Conservation (phyloP, 352 stramenopile species). For the Pythium apleroticum region DNA sequence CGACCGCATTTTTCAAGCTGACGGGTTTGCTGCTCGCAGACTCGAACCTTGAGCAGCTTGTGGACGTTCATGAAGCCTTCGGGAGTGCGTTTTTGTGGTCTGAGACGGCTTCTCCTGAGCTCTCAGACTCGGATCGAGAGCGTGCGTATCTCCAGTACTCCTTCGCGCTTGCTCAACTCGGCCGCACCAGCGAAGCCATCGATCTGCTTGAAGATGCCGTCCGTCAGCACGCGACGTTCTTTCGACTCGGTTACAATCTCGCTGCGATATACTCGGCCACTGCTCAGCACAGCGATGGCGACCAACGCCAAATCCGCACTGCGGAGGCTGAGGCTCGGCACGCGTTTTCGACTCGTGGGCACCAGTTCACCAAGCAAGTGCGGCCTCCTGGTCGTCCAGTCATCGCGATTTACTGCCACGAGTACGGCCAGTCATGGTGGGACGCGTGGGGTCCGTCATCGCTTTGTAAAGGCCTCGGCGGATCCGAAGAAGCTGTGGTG, state of each 20-base stretch:
- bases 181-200: constrained; percentile 33
- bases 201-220: constrained; percentile 32
- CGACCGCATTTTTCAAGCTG: constrained; percentile 31
- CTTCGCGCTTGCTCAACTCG: constrained; percentile 36
- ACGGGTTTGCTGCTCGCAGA: constrained; percentile 24
- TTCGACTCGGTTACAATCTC: constrained; percentile 54
- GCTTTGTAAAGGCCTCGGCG: constrained; percentile 67
- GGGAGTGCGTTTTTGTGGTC: constrained; percentile 17
- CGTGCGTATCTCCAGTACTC: constrained; percentile 40
- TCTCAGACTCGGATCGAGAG: constrained; percentile 28
- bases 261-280: constrained; percentile 37
- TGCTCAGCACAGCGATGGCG: constrained; percentile 29
- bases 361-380: constrained; percentile 30
- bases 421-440: constrained; percentile 92
- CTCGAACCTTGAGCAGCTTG: constrained; percentile 5
- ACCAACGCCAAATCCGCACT: constrained; percentile 35
- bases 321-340: constrained; percentile 37
- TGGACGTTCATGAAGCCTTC: constrained; percentile 30
- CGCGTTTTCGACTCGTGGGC: constrained; percentile 30
- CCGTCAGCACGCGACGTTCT: constrained; percentile 31
- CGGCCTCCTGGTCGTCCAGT: constrained; percentile 33
- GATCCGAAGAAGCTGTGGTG: constrained; percentile 91
- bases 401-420: constrained; percentile 89
- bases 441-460: constrained; percentile 82
- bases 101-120: neutral